Evolutionary conservation across 768 basidiomycete species (phyloP).

Genomic region (Nidularia pulvinata): DNA sequence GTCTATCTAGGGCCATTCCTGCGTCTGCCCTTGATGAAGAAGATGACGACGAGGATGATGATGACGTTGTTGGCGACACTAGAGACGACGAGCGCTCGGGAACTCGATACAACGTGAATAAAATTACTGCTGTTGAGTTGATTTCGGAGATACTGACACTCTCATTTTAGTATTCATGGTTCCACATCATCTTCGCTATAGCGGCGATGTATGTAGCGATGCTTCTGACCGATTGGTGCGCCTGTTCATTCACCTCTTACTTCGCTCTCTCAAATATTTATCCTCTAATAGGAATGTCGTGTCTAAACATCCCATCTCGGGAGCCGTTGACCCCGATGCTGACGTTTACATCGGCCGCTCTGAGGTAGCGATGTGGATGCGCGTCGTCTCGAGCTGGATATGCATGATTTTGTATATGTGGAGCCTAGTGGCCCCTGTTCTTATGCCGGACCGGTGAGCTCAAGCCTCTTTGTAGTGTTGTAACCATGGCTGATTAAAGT

Average conservation of each 20-base stretch:
- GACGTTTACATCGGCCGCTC: conserved; percentile 94
- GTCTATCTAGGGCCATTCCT: conserved; percentile 74
- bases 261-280: background rate
- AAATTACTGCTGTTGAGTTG: too few relatives aligned
- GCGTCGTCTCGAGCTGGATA: conserved; percentile 94
- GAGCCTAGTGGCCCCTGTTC: conserved; percentile 85
- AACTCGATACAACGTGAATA: conserved; percentile 93
- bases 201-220: conserved; percentile 98
- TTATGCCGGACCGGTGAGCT: conserved; percentile 88
- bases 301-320: conserved; percentile 48
- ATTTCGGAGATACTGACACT: too few relatives aligned
- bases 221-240: conserved; percentile 95
- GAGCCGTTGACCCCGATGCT: conserved; percentile 50
- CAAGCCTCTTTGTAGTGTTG: background rate
- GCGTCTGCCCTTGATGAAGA: conserved; percentile 89
- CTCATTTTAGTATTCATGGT: conserved; percentile 86
- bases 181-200: conserved; percentile 96
- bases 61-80: conserved; percentile 62
- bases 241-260: conserved; percentile 8
- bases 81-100: conserved; percentile 93
- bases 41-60: conserved; percentile 77
- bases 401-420: conserved; percentile 86
- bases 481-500: background rate
- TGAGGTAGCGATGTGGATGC: conserved; percentile 99
- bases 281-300: conserved; percentile 64